Base-by-base conservation (phyloP, 2,329 filamentous ascomycete species). In the Macrophomina phaseolina region DNA sequence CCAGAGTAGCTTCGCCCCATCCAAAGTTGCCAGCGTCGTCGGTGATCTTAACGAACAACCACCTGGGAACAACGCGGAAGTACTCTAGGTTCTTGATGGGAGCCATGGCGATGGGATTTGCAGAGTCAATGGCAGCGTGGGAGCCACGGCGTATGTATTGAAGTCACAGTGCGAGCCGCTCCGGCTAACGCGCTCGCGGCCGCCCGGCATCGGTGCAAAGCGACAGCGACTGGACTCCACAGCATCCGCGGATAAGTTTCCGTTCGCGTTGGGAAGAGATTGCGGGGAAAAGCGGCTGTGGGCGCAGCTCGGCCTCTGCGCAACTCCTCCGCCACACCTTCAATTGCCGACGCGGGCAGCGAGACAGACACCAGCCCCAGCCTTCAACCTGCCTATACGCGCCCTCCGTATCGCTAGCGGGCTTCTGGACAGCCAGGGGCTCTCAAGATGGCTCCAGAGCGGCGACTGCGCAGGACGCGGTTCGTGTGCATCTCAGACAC, bases 401-500 rank as follows among this genome's bases (percentile, higher is more conserved):
- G 12, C 48, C n/a, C 7, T 52, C 5, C 34, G 18, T 53, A 18
- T 46, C 34, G 6, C 9, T 48, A 46, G 6, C 32, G 16, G 4
- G 32, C 32, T 42, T 8, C 8, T 23, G 12, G 36, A 16, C 12
- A 2, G 36, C 12, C 56, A 28, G 14, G 40, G n/a, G 56, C 56
- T 7, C 40, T 8, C 60, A n/a, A n/a, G 4, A 68, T 67, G 65
- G 51, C 58, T 36, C 56, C 61, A 14, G n/a, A 46, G 36, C 38
- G 18, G 32, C 36, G 38, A 11, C 67, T 63, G 9, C 65, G 67
- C 32, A 83, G 84, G 69, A 89, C 90, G 5, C 85, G 90, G 68
- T 85, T 93, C 67, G 89, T 93, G 63, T 92, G 90, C 78, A 84
- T 93, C 66, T 91, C 91, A 4, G 91, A 94, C 78, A 93, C 90